These are phyloP conservation scores for Zychaea mexicana DNA, from an alignment of 371 early-diverging fungal genomes.

Conservation along the genomic window DNA sequence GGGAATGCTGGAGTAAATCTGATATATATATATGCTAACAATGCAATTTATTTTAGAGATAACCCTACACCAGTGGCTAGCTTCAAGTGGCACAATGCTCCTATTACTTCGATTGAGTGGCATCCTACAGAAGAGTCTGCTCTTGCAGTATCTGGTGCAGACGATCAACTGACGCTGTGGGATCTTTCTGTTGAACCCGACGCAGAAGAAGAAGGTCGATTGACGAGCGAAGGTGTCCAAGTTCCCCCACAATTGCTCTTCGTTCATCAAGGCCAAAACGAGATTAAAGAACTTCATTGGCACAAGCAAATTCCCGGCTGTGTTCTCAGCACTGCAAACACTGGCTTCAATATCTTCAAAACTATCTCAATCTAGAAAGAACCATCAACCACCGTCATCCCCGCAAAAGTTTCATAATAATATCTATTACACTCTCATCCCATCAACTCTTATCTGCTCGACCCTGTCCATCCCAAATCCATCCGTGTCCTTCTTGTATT, in stretches of 20 bases:
- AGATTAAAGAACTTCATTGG: conserved; percentile 97
- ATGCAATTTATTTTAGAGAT: conserved; percentile 30
- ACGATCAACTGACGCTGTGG: conserved; percentile 97
- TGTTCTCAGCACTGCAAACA: conserved; percentile 83
- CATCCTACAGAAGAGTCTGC: conserved; percentile 92
- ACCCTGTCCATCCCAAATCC: too few relatives aligned
- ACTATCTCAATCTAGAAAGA: conserved; percentile 78
- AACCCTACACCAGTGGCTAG: conserved; percentile 86
- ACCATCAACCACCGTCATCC: too few relatives aligned
- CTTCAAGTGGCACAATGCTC: conserved; percentile 94
- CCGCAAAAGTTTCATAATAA: too few relatives aligned
- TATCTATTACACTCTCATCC: not conserved
- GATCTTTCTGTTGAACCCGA: conserved; percentile 95
- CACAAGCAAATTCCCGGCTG: conserved; percentile 92
- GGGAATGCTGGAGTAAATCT: too few relatives aligned
- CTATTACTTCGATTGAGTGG: conserved; percentile 98
- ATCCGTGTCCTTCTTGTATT: too few relatives aligned
- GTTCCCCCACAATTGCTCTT: conserved; percentile 97
- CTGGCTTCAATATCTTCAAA: conserved; percentile 96
- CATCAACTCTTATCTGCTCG: too few relatives aligned
- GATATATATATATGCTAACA: not conserved
- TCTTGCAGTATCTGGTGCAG: conserved; percentile 91
- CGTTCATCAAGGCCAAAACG: conserved; percentile 91
- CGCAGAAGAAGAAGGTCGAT: conserved; percentile 78
- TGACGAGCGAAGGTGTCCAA: conserved; percentile 68